Conservation (phyloP, 1,284 basidiomycete genomes). For the Xerocomus amazonicus region DNA sequence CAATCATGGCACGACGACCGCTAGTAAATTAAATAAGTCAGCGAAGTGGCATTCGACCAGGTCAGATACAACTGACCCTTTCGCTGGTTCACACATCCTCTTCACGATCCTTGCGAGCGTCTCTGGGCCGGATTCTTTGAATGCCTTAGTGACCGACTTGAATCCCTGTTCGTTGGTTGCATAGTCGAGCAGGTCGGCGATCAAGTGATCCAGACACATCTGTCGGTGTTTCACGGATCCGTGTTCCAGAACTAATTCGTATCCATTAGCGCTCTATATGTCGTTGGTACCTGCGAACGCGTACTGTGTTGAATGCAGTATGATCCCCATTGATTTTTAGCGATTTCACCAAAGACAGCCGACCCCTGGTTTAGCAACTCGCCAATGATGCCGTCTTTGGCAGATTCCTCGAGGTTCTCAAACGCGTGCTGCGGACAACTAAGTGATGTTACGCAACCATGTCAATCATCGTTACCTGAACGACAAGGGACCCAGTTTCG, state of each 20-base stretch:
- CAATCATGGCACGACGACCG: slow-evolving; percentile 74
- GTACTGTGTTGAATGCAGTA: slow-evolving; percentile 80
- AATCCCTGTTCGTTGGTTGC: slow-evolving; percentile 77
- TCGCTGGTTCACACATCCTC: slow-evolving; percentile 78
- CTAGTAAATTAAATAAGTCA: slow-evolving; percentile 34
- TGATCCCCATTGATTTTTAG: slow-evolving; percentile 82
- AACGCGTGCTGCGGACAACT: slow-evolving; percentile 64
- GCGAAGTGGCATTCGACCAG: slow-evolving; percentile 1
- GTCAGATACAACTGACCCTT: slow-evolving; percentile 45
- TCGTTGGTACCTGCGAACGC: slow-evolving; percentile 23
- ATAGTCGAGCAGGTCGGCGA: slow-evolving; percentile 69
- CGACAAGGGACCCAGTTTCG: slow-evolving; percentile 79
- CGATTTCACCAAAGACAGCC: slow-evolving; percentile 65
- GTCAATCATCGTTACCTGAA: slow-evolving; percentile 50
- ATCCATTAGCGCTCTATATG: slow-evolving; percentile 3
- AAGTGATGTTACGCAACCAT: slow-evolving; percentile 5
- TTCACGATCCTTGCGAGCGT: slow-evolving; percentile 67
- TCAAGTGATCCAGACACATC: slow-evolving; percentile 69
- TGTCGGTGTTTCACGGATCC: slow-evolving; percentile 68
- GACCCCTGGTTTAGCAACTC: slow-evolving; percentile 72
- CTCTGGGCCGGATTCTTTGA: slow-evolving; percentile 76
- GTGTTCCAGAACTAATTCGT: slow-evolving; percentile 58
- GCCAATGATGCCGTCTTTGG: slow-evolving; percentile 77
- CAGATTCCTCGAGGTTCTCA: slow-evolving; percentile 76
- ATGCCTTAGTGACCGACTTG: slow-evolving; percentile 77